Conservation (phyloP, 768 basidiomycete species). For the Amanita inopinata region DNA sequence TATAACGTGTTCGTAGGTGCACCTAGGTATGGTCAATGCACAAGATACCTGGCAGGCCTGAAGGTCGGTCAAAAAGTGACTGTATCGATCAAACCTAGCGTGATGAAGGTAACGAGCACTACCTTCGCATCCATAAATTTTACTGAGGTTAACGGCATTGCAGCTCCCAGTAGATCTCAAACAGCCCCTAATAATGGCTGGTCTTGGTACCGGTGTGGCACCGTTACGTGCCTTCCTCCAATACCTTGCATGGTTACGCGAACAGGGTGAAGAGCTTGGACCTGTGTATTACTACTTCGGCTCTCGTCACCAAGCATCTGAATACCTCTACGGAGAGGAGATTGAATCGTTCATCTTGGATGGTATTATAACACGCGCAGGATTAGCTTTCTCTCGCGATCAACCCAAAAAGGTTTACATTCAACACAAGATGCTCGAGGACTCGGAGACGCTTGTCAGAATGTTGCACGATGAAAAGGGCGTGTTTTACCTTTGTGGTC, state of each 20-base stretch:
- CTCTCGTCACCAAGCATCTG: conserved; percentile 88
- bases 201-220: conserved; percentile 95
- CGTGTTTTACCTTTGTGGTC: conserved; percentile 94
- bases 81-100: conserved; percentile 96
- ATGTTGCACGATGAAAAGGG: conserved; percentile 68
- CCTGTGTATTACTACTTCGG: conserved; percentile 99
- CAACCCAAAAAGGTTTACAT: conserved; percentile 92
- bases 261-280: conserved; percentile 73
- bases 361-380: conserved; percentile 78
- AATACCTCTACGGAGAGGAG: conserved; percentile 95
- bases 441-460: conserved; percentile 64
- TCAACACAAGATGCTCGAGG: conserved; percentile 95
- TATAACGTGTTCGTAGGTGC: conserved; percentile 37
- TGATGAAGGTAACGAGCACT: conserved; percentile 99
- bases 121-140: too few relatives aligned
- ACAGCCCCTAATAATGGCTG: conserved; percentile 97
- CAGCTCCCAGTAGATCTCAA: conserved; percentile 75
- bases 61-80: conserved; percentile 87
- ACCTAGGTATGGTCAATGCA: conserved; percentile 87
- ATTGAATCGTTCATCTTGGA: conserved; percentile 89
- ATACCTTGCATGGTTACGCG: conserved; percentile 75
- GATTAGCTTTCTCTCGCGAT: conserved; percentile 95
- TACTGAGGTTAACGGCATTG: too few relatives aligned
- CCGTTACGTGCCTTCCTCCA: conserved; percentile 99
- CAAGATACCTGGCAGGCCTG: conserved; percentile 82